Percentiles rank a stretch among this genome's conserved stretches.
Evolutionary conservation across 164 flowering plant species (phyloP).

Genomic region (Tetrastigma voinierianum): DNA sequence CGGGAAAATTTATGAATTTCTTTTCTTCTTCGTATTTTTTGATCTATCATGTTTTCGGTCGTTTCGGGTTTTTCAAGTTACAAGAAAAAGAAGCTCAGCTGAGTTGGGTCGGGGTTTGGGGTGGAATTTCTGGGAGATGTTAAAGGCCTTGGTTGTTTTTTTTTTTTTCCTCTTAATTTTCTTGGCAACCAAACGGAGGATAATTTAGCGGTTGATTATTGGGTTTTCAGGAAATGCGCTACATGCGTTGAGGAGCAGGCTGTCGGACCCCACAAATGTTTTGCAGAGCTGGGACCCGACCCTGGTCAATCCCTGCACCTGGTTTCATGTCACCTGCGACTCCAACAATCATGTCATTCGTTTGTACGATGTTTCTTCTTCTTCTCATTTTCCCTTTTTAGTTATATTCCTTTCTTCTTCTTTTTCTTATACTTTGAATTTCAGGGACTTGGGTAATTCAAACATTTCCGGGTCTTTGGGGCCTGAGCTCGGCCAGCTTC

Average conservation of each 20-base stretch:
- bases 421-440: slow-evolving; percentile 2
- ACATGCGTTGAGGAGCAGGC: slow-evolving; percentile 55
- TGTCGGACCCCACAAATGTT: slow-evolving; percentile 71
- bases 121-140: not conserved
- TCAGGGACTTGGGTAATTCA: slow-evolving; percentile 85
- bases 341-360: slow-evolving; percentile 66
- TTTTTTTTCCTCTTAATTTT: not conserved
- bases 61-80: too few species aligned
- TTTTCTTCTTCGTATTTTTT: slow-evolving; percentile 4
- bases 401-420: not conserved
- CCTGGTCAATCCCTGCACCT: slow-evolving; percentile 89
- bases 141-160: not conserved
- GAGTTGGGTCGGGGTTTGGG: too few species aligned
- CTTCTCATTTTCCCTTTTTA: not conserved
- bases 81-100: too few species aligned
- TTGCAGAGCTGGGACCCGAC: slow-evolving; percentile 93
- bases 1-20: not conserved
- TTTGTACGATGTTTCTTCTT: slow-evolving; percentile 42
- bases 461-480: slow-evolving; percentile 78
- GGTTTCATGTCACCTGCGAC: slow-evolving; percentile 91
- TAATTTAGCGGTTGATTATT: not conserved
- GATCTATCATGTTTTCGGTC: too few species aligned
- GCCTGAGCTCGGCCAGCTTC: slow-evolving; percentile 70
- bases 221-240: slow-evolving; percentile 64
- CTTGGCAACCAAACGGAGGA: not conserved